Evolutionary conservation across 164 flowering plant genomes (phyloP).

Genomic region (Berberis vulgaris): DNA sequence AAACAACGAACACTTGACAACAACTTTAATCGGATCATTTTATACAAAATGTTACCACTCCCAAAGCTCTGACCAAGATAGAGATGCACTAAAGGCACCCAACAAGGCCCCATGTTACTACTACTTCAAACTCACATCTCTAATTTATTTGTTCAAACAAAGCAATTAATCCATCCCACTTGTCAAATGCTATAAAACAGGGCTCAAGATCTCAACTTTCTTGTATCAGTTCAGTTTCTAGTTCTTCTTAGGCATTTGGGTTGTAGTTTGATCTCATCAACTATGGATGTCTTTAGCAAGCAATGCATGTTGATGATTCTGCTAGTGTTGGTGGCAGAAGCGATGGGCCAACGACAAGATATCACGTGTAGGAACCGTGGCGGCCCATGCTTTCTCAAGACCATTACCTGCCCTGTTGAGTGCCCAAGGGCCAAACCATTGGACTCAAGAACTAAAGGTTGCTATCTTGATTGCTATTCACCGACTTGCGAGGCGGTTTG

Average conservation of each 20-base stretch:
- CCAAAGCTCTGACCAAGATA: constrained; percentile 21
- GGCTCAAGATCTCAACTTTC: background rate
- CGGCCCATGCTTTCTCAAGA: constrained; percentile 18
- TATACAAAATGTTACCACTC: constrained; percentile 1
- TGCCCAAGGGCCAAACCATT: constrained; percentile 23
- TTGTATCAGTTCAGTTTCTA: constrained; percentile 7
- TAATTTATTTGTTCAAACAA: background rate
- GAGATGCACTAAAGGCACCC: constrained; percentile 5
- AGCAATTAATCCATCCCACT: background rate
- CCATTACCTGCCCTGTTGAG: constrained; percentile 18
- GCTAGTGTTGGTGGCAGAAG: constrained; percentile 7
- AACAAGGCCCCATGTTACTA: constrained; percentile 8
- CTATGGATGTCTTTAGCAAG: constrained; percentile 6
- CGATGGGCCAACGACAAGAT: constrained; percentile 5
- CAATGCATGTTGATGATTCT: constrained; percentile 9
- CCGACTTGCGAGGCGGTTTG: constrained; percentile 31
- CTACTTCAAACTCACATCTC: constrained; percentile 5
- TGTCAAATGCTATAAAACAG: constrained; percentile 4
- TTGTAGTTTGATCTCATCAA: background rate
- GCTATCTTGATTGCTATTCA: constrained; percentile 26
- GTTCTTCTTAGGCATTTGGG: background rate
- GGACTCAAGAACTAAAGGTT: constrained; percentile 23
- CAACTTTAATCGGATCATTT: background rate
- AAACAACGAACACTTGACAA: background rate
- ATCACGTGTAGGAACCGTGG: constrained; percentile 12